Base-by-base conservation (phyloP, 805 yeast species). In the Saturnispora gosingensis region DNA sequence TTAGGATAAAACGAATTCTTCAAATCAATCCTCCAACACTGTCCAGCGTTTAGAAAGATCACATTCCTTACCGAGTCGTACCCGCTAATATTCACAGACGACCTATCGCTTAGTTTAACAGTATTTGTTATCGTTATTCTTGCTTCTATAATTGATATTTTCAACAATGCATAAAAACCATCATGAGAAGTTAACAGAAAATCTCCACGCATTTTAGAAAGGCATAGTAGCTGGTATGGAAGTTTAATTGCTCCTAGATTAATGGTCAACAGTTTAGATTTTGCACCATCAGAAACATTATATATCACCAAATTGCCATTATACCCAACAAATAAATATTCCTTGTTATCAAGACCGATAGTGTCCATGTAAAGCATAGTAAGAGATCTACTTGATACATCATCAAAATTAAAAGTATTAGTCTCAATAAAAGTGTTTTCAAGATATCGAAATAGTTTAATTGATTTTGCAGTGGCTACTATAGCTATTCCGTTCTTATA, bases 1-100 rank as follows among this genome's bases (percentile, higher is more conserved):
- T 55, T 54, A 0, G 71, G 68, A 50, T 50, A 64, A 10, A 36
- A 32, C 0, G 69, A 65, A 5, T 28, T 43, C 0, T 25, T 36
- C 11, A 58, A 35, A 49, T 62, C 61, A 3, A 68, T 36, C 34
- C 56, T 61, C 69, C 71, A 68, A 3, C 66, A 44, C 1, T 55
- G 54, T 34, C 59, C 61, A 1, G 63, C 53, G 3, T 54, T 36
- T 3, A 68, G 46, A 44, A 57, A 63, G 16, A 58, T 45, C 3
- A 45, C 25, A 1, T 30, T 16, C 2, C 43, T n/a, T 22, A 42
- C 42, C 7, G 30, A 28, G 10, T 45, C 44, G 5, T 24, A 43
- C 11, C 50, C 42, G 5, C 59, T 40, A 1, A 65, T 50, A 5
- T 59, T 56, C 9, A 61, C 45, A 1, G 61, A 59, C 11, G 46